phyloP scores from a whole-genome alignment of 306 rosid genomes.

The Lagenaria siceraria region DNA sequence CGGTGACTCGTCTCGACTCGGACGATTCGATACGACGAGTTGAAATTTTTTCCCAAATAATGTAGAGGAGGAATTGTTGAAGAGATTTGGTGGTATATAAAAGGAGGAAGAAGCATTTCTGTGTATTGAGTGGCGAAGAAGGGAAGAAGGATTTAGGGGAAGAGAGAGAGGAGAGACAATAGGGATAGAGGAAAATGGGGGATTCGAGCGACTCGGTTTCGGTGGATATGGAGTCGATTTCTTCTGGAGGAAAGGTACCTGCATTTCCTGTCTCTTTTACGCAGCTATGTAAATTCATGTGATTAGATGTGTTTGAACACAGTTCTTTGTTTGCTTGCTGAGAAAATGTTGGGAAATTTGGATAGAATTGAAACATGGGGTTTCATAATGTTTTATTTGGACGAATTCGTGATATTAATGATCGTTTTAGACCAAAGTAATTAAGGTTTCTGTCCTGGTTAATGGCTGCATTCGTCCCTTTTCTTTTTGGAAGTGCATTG shows the following conservation, averaged over 20 bases:
- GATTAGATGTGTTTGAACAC: neutral
- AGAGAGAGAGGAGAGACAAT: neutral
- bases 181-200: conserved; percentile 19
- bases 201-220: conserved; percentile 84
- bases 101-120: conserved; percentile 15
- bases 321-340: conserved; percentile 2
- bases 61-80: neutral
- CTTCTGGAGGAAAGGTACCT: conserved; percentile 66
- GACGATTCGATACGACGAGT: conserved; percentile 29
- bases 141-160: neutral
- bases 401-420: neutral
- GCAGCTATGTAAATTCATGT: neutral
- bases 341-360: conserved; percentile 8
- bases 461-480: neutral
- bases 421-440: neutral
- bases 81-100: conserved; percentile 20
- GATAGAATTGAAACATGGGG: neutral
- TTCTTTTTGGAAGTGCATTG: neutral
- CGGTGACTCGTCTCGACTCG: conserved; percentile 91
- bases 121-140: neutral
- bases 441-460: neutral
- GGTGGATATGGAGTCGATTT: conserved; percentile 66
- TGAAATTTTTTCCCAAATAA: neutral
- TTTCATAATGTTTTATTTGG: neutral
- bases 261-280: conserved; percentile 9